Evolutionary conservation across 371 early-diverging fungal genomes (phyloP), one percentile per base, ranked within the genome.

Genomic region (Apophysomyces variabilis): DNA sequence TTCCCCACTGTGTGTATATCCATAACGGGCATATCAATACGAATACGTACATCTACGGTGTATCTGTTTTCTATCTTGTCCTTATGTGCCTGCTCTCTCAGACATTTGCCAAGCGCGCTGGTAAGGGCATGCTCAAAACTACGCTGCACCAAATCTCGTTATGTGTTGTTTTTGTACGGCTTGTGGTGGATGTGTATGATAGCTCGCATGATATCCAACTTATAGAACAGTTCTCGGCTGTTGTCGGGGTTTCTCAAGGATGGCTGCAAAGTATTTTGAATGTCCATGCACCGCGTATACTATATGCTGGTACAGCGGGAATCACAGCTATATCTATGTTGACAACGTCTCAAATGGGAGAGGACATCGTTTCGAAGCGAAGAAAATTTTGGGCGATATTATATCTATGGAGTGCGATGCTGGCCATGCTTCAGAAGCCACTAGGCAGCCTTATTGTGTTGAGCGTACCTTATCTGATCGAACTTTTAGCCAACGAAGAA

Each of bases 1-100:
- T 88, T 4, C 90, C 90, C 0, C 72, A 85, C 58, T 96, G 96
- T 71, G 62, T 60, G 1, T 77, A 78, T 41, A 43, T 75, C 1
- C 75, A 79, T n/a, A 72, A 64, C 41, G 69, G 69, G 5, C 38
- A 60, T 38, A 56, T 82, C 4, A 60, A 67, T 26, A 66, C 67
- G 35, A 69, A 47, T 32, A 43, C 18, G 36, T 43, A 14, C 13
- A 58, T 32, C 43, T 39, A 7, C 38, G 47, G 38, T 36, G 57
- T 45, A 11, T 12, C 58, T 1, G 38, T 57, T 11, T 61, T 44
- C 16, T 37, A 16, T 35, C 58, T 69, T 47, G 18, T 41, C 36
- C 13, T 57, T 8, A 35, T 32, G 58, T 0, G 21, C 43, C 5
- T 50, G 4, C 62, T 38, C 41, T n/a, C 12, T 2, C 37, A 26